Conservation (phyloP, 257 asterid species). For the Cordia subcordata region DNA sequence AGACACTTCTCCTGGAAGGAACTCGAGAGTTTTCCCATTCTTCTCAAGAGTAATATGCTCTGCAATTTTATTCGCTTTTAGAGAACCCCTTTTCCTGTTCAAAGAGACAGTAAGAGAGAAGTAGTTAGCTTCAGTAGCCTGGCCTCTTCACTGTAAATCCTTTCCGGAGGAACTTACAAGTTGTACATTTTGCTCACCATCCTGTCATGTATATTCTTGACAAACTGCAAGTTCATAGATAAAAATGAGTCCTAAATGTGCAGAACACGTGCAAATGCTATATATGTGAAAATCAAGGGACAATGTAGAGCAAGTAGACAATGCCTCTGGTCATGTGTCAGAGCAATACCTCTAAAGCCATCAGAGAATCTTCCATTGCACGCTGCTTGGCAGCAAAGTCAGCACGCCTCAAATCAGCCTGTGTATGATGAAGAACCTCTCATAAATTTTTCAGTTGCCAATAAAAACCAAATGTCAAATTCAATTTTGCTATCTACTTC, state of each 20-base stretch:
- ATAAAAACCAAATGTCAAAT: neutral
- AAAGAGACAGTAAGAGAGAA: constrained; percentile 8
- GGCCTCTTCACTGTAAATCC: neutral
- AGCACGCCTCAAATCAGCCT: constrained; percentile 92
- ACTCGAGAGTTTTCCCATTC: constrained; percentile 65
- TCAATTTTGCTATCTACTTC: too few species aligned
- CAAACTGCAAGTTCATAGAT: constrained; percentile 63
- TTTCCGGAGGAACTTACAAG: constrained; percentile 43
- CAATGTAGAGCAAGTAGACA: too few species aligned
- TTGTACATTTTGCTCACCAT: constrained; percentile 75
- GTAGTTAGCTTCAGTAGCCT: neutral
- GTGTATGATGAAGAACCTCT: constrained; percentile 17
- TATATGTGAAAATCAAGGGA: neutral
- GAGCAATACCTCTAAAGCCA: constrained; percentile 70
- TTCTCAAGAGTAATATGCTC: constrained; percentile 69
- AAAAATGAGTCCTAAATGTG: constrained; percentile 19
- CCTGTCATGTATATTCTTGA: constrained; percentile 74
- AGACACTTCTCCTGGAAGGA: constrained; percentile 65
- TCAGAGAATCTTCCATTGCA: constrained; percentile 86
- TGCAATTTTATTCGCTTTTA: constrained; percentile 23
- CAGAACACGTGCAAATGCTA: neutral
- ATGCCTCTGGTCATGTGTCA: neutral
- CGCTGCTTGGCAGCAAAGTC: constrained; percentile 83
- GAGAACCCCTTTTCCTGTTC: constrained; percentile 40
- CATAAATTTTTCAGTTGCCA: too few species aligned